Evolutionary conservation across 129 eudicot species (phyloP).

Genomic region (carrot (Daucus carota)): DH1_v3.0 NC_030385.2:1657001-1657500

Average conservation of each 20-base stretch:
- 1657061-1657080: not conserved
- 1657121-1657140: conserved; percentile 44
- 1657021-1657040: not conserved
- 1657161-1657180: conserved; percentile 54
- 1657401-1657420: not conserved
- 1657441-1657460: not conserved
- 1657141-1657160: conserved; percentile 58
- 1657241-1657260: conserved; percentile 45
- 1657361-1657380: conserved; percentile 65
- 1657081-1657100: not conserved
- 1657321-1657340: conserved; percentile 43
- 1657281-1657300: conserved; percentile 46
- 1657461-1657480: not conserved
- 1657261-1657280: conserved; percentile 31
- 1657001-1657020: not conserved
- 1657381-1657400: conserved; percentile 56
- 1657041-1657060: not conserved
- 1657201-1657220: conserved; percentile 48
- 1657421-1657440: not conserved
- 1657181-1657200: conserved; percentile 42
- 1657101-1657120: conserved; percentile 42
- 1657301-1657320: conserved; percentile 63
- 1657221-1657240: conserved; percentile 70
- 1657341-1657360: conserved; percentile 42
- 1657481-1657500: conserved; percentile 39